Percentiles rank a stretch among this genome's conserved stretches.
Evolutionary conservation across 169 alveolate species (phyloP).

Genomic region (Eimeria acervulina): DNA sequence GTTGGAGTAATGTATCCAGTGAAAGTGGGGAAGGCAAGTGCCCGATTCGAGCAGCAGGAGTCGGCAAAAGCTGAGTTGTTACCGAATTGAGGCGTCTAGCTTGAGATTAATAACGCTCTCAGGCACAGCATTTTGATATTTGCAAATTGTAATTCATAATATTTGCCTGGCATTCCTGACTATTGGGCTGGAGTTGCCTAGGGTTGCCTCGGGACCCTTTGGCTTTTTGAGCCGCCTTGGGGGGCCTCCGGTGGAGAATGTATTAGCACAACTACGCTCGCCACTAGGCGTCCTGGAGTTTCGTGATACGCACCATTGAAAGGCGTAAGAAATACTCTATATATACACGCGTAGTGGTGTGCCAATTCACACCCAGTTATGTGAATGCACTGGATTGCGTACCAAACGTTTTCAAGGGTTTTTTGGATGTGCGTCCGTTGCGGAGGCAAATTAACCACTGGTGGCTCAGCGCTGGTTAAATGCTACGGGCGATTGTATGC

Average conservation of each 20-base stretch:
- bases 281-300: background rate
- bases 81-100: background rate
- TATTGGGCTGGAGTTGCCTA: conserved; percentile 1
- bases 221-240: too few species aligned
- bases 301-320: background rate
- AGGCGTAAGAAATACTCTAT: background rate
- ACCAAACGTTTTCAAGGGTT: too few species aligned
- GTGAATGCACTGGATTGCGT: background rate
- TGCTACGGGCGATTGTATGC: background rate
- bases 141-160: background rate
- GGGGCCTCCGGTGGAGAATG: background rate
- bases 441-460: background rate
- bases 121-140: background rate
- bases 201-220: background rate
- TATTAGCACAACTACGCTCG: background rate
- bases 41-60: background rate
- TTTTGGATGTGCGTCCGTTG: background rate
- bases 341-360: background rate
- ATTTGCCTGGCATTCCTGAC: background rate
- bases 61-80: background rate
- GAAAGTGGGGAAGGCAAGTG: background rate
- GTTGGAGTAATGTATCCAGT: background rate
- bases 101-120: background rate
- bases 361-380: background rate
- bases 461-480: background rate